A percentile compares a stretch with the other conserved stretches of the same genome.
These are phyloP conservation scores for Microthyrium microscopicum DNA, from an alignment of 2,329 filamentous ascomycete genomes.

Conservation along the genomic window DNA sequence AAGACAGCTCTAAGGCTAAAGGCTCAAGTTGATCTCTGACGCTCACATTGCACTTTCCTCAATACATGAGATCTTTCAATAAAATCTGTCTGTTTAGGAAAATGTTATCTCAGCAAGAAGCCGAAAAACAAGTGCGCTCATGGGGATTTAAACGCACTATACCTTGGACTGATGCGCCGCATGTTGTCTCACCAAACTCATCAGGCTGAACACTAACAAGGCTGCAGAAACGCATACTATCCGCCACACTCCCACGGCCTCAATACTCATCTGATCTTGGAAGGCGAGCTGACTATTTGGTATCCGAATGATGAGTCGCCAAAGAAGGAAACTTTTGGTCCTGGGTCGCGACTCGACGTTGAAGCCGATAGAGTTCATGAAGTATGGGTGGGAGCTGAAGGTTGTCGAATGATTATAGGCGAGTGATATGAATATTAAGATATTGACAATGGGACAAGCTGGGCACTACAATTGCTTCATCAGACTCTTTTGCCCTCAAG, in stretches of 20 bases:
- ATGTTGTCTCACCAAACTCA: constrained; percentile 20
- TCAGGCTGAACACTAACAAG: constrained; percentile 5
- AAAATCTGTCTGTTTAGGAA: too few species aligned
- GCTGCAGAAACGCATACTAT: constrained; percentile 47
- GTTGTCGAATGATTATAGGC: constrained; percentile 52
- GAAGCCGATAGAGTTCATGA: constrained; percentile 48
- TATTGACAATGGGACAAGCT: too few species aligned
- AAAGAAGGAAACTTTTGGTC: constrained; percentile 40
- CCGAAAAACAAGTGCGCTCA: constrained; percentile 44
- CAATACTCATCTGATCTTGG: constrained; percentile 53
- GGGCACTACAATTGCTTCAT: constrained; percentile 8
- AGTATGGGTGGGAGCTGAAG: constrained; percentile 49
- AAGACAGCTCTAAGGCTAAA: too few species aligned
- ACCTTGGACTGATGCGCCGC: constrained; percentile 57
- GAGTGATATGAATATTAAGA: constrained; percentile 22
- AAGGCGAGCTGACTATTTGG: constrained; percentile 47
- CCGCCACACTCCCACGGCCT: constrained; percentile 49
- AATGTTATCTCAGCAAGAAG: too few species aligned
- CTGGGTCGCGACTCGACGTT: constrained; percentile 49
- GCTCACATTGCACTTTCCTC: too few species aligned
- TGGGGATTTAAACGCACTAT: constrained; percentile 58
- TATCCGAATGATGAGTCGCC: constrained; percentile 43
- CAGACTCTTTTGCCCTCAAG: too few species aligned
- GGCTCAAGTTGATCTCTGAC: too few species aligned
- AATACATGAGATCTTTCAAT: too few species aligned